Base-by-base conservation (phyloP, 2,329 filamentous ascomycete genomes). In the Gremmenia infestans region DNA sequence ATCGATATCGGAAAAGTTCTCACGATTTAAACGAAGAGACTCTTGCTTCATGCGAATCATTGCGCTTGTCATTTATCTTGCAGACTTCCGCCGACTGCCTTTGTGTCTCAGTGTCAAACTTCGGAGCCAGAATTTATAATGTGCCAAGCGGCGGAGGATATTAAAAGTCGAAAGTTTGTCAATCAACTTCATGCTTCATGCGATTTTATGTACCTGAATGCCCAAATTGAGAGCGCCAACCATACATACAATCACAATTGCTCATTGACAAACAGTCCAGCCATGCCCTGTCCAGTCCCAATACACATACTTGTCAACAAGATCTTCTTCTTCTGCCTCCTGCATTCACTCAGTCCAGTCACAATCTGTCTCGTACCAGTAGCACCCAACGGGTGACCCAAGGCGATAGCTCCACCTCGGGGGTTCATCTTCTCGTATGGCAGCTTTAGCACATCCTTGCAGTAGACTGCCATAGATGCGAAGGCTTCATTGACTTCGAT, bases 401-500 rank as follows among this genome's bases (percentile, higher is more conserved):
- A 79, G 3, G 89, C 89, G 69, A 94, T 93, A 62, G 89, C 89
- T 61, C 89, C 89, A 64, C 89, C 89, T 58, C 88, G 80, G 25
- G 86, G 81, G 76, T 94, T 94, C 80, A 94, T 82, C 82, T 91
- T 93, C 67, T 80, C 73, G 73, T 81, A 82, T 69, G 89, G 85
- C 50, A 93, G 76, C 62, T 82, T 82, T 50, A 94, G 79, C 63
- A 77, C 83, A 67, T 91, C 80, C 54, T 88, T 76, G 75, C 91
- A 96, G 81, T 97, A 97, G 32, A 97, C 92, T 1, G 91, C 92
- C 94, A 97, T 97, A 52, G 89, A 94, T 22, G 92, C 93, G 68
- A 99, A 99, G 1, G 94, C 94, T 81, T 99, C 94, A 78, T 99
- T 99, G 70, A 99, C 76, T 81, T 97, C 94, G 65, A 93, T 80